Base-by-base conservation (phyloP, 495 filamentous ascomycete genomes). In the Friedmanniomyces endolithicus region DNA sequence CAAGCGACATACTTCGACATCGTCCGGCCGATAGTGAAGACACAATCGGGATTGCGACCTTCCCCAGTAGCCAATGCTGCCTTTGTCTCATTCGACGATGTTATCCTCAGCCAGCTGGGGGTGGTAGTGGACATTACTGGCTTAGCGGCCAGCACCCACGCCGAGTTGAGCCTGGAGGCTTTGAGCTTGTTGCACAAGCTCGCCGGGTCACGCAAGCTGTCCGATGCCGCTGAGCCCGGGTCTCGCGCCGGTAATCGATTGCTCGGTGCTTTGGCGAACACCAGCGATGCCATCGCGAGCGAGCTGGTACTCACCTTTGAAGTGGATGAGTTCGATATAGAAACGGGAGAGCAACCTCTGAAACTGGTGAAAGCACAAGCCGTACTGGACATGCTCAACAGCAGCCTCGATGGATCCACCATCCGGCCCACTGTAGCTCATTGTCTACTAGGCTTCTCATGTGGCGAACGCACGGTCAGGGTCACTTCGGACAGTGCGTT, bases 1-100 rank as follows among this genome's bases (percentile, higher is more conserved):
- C 92, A 99, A 68, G 80, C 87, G 9, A 97, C 90, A 8, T 97
- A 94, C 66, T 72, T 92, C 50, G 81, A 95, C 61, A 78, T 96
- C 20, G 83, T 96, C 16, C 81, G 83, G 25, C 87, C 90, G 3
- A 60, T 85, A 8, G 73, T 94, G 56, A 86, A 83, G 64, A 67
- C 67, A n/a, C 73, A 78, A 27, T 64, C 71, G 43, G 70, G 60
- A 48, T 68, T 65, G 27, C 70, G 64, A 51, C 71, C 70, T 51
- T 68, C 66, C 22, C 67, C 68, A 35, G 80, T 87, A 17, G 77
- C 81, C 0, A 90, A 90, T 63, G 76, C 80, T 8, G 76, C 86
- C 2, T 82, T 90, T 51, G 74, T 82, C 14, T 88, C 85, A 1
- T 89, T 97, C 64, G 94, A 99, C 67, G 94, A 97, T 59, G 90